Evolutionary conservation across 495 filamentous ascomycete species (phyloP).

Genomic region (Aspergillus cristatus): DNA sequence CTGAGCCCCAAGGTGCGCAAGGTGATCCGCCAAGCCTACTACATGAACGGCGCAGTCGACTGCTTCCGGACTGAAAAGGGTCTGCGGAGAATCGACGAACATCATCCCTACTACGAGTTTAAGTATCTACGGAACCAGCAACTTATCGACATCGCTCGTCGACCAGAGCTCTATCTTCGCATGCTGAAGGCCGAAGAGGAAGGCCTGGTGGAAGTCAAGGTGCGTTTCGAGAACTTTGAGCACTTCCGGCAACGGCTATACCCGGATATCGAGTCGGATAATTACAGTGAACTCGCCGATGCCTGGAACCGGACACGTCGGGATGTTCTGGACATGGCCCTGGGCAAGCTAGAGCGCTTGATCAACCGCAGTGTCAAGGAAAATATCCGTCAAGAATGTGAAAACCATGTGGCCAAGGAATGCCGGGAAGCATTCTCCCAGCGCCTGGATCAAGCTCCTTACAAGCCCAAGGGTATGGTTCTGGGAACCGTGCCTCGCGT

Average conservation of each 20-base stretch:
- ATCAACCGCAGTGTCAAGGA: conserved; percentile 90
- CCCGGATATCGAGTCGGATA: conserved; percentile 80
- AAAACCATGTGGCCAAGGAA: conserved; percentile 71
- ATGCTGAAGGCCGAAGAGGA: conserved; percentile 97
- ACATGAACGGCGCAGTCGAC: conserved; percentile 70
- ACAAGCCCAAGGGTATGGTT: conserved; percentile 89
- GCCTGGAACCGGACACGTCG: conserved; percentile 84
- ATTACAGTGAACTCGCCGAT: conserved; percentile 89
- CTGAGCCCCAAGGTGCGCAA: conserved; percentile 86
- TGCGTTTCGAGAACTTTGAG: conserved; percentile 64
- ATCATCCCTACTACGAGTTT: conserved; percentile 94
- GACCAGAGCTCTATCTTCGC: conserved; percentile 80
- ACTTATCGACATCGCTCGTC: conserved; percentile 65
- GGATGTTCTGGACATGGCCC: conserved; percentile 73
- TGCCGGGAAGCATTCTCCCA: conserved; percentile 79
- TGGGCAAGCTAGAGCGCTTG: conserved; percentile 69
- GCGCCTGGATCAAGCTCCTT: conserved; percentile 88
- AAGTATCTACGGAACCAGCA: conserved; percentile 90
- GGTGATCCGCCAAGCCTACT: conserved; percentile 71
- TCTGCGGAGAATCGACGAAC: conserved; percentile 85
- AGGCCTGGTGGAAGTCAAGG: conserved; percentile 73
- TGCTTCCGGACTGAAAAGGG: conserved; percentile 91
- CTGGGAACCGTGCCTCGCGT: conserved; percentile 83
- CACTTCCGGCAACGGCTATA: conserved; percentile 66
- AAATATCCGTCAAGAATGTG: conserved; percentile 80